These are phyloP conservation scores for Ceratonia siliqua DNA, from an alignment of 306 rosid species.

Conservation along the genomic window DNA sequence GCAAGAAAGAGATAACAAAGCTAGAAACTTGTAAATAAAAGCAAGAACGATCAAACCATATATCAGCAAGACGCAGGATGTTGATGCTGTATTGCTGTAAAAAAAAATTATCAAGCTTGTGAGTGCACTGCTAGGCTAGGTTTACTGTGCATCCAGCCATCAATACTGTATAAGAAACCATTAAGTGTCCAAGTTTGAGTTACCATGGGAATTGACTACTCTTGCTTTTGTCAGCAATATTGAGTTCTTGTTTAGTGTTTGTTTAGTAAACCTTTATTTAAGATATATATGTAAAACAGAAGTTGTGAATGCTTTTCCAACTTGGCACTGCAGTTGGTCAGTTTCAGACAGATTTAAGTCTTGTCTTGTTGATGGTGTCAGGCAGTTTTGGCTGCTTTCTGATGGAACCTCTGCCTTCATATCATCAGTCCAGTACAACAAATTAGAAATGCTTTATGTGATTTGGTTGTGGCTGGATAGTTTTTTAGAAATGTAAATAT, in stretches of 20 bases:
- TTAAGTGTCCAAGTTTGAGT: conserved; percentile 16
- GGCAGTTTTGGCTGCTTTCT: not conserved
- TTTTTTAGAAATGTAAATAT: not conserved
- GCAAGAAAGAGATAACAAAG: not conserved
- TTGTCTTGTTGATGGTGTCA: conserved; percentile 12
- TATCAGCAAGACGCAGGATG: conserved; percentile 5
- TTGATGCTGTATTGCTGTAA: conserved; percentile 8
- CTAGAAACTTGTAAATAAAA: not conserved
- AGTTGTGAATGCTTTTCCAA: conserved; percentile 4
- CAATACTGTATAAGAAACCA: not conserved
- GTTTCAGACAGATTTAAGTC: not conserved
- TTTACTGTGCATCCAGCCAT: conserved; percentile 15
- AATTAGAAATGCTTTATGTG: not conserved
- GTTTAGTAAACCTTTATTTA: not conserved
- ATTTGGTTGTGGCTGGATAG: not conserved
- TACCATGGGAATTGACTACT: conserved; percentile 3
- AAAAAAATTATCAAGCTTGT: conserved; percentile 5
- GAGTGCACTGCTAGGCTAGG: conserved; percentile 10
- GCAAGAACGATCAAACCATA: conserved; percentile 8
- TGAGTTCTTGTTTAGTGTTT: not conserved
- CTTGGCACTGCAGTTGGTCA: conserved; percentile 4
- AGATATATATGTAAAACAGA: not conserved
- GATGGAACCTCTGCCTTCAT: conserved; percentile 16
- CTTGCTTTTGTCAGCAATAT: conserved; percentile 1
- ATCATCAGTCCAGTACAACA: conserved; percentile 23